Conservation (phyloP, 345 rosid species). For the Crucihimalaya himalaica region DNA sequence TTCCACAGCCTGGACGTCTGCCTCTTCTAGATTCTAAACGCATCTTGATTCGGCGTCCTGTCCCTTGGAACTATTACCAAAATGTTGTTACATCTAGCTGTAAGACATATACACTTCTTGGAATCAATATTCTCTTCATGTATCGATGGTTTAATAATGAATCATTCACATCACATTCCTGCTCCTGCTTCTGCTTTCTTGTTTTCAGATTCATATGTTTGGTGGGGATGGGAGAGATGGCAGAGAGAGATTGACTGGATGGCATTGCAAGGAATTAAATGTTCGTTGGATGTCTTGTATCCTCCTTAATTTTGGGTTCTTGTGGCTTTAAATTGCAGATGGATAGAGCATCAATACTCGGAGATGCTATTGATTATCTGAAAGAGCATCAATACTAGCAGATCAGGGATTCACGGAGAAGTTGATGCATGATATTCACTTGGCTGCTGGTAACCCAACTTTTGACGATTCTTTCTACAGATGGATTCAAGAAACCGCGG, state of each 20-base stretch:
- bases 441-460: slow-evolving; percentile 75
- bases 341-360: slow-evolving; percentile 97
- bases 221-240: too few species aligned
- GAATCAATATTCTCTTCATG: slow-evolving; percentile 1
- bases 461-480: slow-evolving; percentile 57
- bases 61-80: slow-evolving; percentile 97
- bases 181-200: slow-evolving; percentile 22
- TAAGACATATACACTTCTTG: slow-evolving; percentile 44
- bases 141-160: neutral
- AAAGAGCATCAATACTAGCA: slow-evolving; percentile 99
- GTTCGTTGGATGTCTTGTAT: too few species aligned
- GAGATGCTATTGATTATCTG: slow-evolving; percentile 90
- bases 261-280: too few species aligned
- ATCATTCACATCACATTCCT: neutral
- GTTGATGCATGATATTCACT: slow-evolving; percentile 77
- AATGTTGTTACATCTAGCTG: slow-evolving; percentile 95
- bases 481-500: slow-evolving; percentile 73
- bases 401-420: slow-evolving; percentile 94
- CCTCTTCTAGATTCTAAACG: slow-evolving; percentile 64
- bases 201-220: too few species aligned
- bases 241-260: too few species aligned
- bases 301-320: neutral
- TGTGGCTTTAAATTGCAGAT: slow-evolving; percentile 49
- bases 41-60: slow-evolving; percentile 74
- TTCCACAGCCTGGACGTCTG: slow-evolving; percentile 71